Base-by-base conservation (phyloP, 2,329 filamentous ascomycete species). In the Acrocalymma vagum region DNA sequence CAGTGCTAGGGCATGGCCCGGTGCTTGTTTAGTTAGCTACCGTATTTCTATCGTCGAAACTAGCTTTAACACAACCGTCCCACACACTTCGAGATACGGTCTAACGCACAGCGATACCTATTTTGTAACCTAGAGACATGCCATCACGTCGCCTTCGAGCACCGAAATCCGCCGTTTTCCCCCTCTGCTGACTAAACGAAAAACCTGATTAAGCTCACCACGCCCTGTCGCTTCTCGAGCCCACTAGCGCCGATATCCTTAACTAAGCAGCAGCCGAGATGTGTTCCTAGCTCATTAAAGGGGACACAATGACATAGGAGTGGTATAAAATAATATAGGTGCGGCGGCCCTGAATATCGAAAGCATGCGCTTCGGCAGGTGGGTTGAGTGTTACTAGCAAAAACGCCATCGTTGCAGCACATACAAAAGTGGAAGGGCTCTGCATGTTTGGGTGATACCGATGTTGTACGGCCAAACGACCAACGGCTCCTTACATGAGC, bases 351-450 rank as follows among this genome's bases (percentile, higher is more conserved):
- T n/a, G n/a, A n/a, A n/a, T n/a, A n/a, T n/a, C n/a, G n/a, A n/a
- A n/a, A 55, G 44, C 47, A 42, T 55, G 39, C 23, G 39, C 47
- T 49, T 47, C 39, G n/a, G 39, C 39, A 49, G 45, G 41, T 20
- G 45, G 40, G 38, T 18, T 45, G 25, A 17, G 35, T 50, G 33
- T 37, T 36, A 48, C 31, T 25, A 10, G 33, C n/a, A 35, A 45
- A 28, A 30, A 29, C 27, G 42, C 27, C 20, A 25, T 48, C 14
- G 36, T 27, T 51, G 29, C 33, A 51, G 42, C 51, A 32, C 37
- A 13, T 35, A 40, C 28, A 45, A 49, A 51, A 39, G 29, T 40
- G 29, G 45, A 48, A 44, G 47, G 41, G 42, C 27, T 53, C 41
- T 39, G 36, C 36, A 48, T 53, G n/a, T n/a, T n/a, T n/a, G n/a